phyloP scores from a whole-genome alignment of 345 rosid species.

The Corchorus olitorius region DNA sequence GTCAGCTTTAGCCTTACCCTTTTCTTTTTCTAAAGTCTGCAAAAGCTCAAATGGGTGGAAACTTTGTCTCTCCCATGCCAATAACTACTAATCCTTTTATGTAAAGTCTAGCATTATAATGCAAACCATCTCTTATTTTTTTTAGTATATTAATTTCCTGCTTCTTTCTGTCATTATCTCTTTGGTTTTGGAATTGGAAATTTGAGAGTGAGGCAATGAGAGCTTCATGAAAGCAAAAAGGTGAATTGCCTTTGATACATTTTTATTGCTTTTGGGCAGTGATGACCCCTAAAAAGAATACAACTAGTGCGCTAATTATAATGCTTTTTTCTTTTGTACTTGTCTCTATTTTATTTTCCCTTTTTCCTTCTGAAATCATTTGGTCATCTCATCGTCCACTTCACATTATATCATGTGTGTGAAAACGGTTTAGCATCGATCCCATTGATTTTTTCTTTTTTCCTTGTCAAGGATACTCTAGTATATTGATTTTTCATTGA shows the following conservation, averaged over 20 bases:
- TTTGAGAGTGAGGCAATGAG: constrained; percentile 33
- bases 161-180: background rate
- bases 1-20: constrained; percentile 26
- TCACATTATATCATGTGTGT: background rate
- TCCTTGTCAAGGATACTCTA: too few relatives aligned
- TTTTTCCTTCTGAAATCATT: constrained; percentile 26
- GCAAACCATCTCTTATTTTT: too few relatives aligned
- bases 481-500: too few relatives aligned
- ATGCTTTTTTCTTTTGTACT: constrained; percentile 14
- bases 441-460: too few relatives aligned
- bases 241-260: constrained; percentile 34
- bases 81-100: background rate
- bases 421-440: constrained; percentile 4
- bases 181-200: background rate
- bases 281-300: constrained; percentile 56
- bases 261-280: constrained; percentile 39
- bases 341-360: constrained; percentile 9
- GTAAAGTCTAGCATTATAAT: too few relatives aligned
- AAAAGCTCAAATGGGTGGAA: constrained; percentile 46
- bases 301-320: constrained; percentile 24
- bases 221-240: constrained; percentile 34
- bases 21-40: constrained; percentile 44
- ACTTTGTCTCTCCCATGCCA: constrained; percentile 55
- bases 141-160: too few relatives aligned
- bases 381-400: background rate